Percentiles rank a stretch among this genome's conserved stretches.
Evolutionary conservation across 768 basidiomycete species (phyloP).

Genomic region (Leucogyrophana mollusca): DNA sequence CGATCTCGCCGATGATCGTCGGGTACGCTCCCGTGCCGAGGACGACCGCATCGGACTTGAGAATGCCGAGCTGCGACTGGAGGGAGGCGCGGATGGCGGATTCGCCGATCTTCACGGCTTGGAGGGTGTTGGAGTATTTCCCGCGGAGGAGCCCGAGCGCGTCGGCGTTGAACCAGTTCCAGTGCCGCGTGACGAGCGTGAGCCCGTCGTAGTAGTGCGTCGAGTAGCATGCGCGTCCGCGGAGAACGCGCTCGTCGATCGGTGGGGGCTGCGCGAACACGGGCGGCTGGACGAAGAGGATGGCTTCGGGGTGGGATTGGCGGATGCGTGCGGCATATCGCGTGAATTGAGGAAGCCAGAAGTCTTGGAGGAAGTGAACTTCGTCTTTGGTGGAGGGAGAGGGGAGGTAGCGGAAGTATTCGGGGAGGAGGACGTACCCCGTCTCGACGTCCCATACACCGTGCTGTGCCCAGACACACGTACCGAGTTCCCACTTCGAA

Average conservation of each 20-base stretch:
- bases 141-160: slow-evolving; percentile 89
- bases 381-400: slow-evolving; percentile 26
- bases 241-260: slow-evolving; percentile 51
- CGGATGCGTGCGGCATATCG: slow-evolving; percentile 60
- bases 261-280: slow-evolving; percentile 82
- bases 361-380: slow-evolving; percentile 74
- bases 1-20: slow-evolving; percentile 94
- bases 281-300: slow-evolving; percentile 89
- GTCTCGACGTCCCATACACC: slow-evolving; percentile 84
- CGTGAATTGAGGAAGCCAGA: slow-evolving; percentile 73
- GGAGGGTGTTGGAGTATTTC: slow-evolving; percentile 64
- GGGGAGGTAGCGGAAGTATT: slow-evolving; percentile 59
- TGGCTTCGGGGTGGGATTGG: slow-evolving; percentile 70
- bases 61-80: slow-evolving; percentile 76
- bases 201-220: slow-evolving; percentile 95
- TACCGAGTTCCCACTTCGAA: slow-evolving; percentile 70
- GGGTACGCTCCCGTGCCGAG: slow-evolving; percentile 59
- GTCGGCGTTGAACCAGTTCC: slow-evolving; percentile 96
- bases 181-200: slow-evolving; percentile 88
- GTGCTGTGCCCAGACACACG: slow-evolving; percentile 85
- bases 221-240: slow-evolving; percentile 70
- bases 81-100: slow-evolving; percentile 76
- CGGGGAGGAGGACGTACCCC: slow-evolving; percentile 62
- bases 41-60: slow-evolving; percentile 71
- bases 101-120: slow-evolving; percentile 83